phyloP scores from a whole-genome alignment of 768 basidiomycete genomes.

The Inosperma sp. region DNA sequence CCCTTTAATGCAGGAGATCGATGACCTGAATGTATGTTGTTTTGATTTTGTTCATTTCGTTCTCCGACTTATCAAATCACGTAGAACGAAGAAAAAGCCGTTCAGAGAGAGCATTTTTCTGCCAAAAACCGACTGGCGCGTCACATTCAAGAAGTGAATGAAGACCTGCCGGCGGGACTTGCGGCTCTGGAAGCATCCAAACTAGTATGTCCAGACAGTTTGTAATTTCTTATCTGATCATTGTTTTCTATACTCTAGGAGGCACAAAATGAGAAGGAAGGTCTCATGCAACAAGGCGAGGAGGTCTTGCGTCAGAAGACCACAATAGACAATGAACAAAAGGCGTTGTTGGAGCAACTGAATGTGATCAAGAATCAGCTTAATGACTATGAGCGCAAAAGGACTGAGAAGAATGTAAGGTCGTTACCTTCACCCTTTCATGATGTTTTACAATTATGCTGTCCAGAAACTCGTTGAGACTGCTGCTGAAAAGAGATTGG shows the following conservation, averaged over 20 bases:
- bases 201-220: slow-evolving; percentile 35
- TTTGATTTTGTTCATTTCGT: not conserved
- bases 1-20: slow-evolving; percentile 23
- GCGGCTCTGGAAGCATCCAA: slow-evolving; percentile 51
- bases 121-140: slow-evolving; percentile 35
- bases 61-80: not conserved
- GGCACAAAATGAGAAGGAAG: slow-evolving; percentile 47
- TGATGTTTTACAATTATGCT: not conserved
- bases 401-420: slow-evolving; percentile 41
- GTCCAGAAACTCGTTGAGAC: slow-evolving; percentile 46
- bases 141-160: slow-evolving; percentile 59
- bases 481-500: slow-evolving; percentile 45
- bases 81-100: slow-evolving; percentile 27
- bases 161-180: slow-evolving; percentile 64
- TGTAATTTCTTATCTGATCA: not conserved
- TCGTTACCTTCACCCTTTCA: not conserved
- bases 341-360: slow-evolving; percentile 37
- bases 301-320: slow-evolving; percentile 42
- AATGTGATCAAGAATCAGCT: slow-evolving; percentile 47
- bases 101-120: slow-evolving; percentile 21
- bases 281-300: slow-evolving; percentile 44
- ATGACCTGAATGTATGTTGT: slow-evolving; percentile 32
- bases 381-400: slow-evolving; percentile 44
- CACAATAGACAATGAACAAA: slow-evolving; percentile 44
- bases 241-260: slow-evolving; percentile 40